Percentiles rank a stretch among this genome's conserved stretches.
Evolutionary conservation across 73 alveolate species (phyloP).

Genomic region (Effrenium voratum): DNA sequence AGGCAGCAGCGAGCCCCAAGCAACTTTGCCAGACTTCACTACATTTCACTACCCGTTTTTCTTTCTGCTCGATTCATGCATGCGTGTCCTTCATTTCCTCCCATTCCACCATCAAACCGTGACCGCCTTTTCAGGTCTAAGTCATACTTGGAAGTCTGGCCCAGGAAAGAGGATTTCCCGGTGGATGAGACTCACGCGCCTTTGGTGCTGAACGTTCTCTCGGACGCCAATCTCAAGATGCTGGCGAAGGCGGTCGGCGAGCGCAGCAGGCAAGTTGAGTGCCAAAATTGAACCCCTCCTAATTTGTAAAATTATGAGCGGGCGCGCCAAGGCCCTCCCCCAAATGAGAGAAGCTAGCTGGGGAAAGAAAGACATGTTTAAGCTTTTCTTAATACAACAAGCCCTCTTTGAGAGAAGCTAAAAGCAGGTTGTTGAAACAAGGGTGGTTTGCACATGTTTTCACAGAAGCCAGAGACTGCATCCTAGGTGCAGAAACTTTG

Average conservation of each 20-base stretch:
- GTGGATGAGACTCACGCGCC: slow-evolving; percentile 72
- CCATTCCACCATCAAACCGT: not conserved
- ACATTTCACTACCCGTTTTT: not conserved
- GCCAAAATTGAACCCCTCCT: too few species aligned
- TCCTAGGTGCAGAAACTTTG: slow-evolving; percentile 40
- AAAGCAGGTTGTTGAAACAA: too few species aligned
- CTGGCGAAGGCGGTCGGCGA: slow-evolving; percentile 46
- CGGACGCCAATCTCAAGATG: slow-evolving; percentile 58
- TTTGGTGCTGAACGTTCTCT: slow-evolving; percentile 13
- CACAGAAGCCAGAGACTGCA: not conserved
- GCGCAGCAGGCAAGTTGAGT: too few species aligned
- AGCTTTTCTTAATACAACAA: too few species aligned
- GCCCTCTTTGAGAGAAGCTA: too few species aligned
- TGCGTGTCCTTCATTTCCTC: too few species aligned
- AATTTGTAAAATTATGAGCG: too few species aligned
- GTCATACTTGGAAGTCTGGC: not conserved
- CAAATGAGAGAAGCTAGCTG: too few species aligned
- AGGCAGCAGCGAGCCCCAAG: not conserved
- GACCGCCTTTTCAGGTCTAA: not conserved
- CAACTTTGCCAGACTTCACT: not conserved
- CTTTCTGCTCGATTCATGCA: too few species aligned
- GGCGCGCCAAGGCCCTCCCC: too few species aligned
- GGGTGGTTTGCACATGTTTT: too few species aligned
- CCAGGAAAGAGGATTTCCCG: slow-evolving; percentile 35
- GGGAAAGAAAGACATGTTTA: too few species aligned